Evolutionary conservation across 192 early-diverging fungal genomes (phyloP), one percentile per base, ranked within the genome.

Genomic region (Gigaspora rosea): DNA sequence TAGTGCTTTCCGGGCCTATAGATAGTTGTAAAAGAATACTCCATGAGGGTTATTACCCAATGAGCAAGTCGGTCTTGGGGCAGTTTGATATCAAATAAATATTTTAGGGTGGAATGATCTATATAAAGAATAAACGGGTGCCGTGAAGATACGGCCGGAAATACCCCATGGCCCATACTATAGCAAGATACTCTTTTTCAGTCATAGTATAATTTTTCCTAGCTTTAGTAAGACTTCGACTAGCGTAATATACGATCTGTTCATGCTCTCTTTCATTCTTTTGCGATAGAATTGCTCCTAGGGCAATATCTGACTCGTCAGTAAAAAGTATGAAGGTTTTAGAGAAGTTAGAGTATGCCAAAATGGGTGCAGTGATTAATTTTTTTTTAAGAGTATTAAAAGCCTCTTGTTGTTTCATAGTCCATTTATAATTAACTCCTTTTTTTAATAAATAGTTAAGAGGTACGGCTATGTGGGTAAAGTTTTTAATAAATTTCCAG

Each of bases 251-350:
- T 4, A 85, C 22, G 0, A 78, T 77, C 3, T 65, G 75, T 35
- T 79, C 78, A 3, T 41, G 10, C 0, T 64, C 61, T 4, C 57
- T 27, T 4, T 63, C 62, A 48, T 80, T 77, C 12, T 33, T n/a
- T 63, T 87, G 86, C n/a, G 76, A 78, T 33, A 82, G 72, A 3
- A 87, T 68, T 0, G 77, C 81, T 0, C 81, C 86, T 3, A 87
- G 20, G 3, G 70, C 86, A 41, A 71, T 76, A 13, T 84, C 79
- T 0, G 83, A 87, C 2, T 82, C 85, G 47, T 88, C 85, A 0
- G 82, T 65, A 33, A 83, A 77, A 1, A 88, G 36, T 10, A 69
- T n/a, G 51, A 76, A 82, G 0, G 77, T 78, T 32, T 80, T 79
- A 2, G 47, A 18, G 16, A 78, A 75, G 56, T 87, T 84, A 32